Evolutionary conservation across 202 grass and related monocot species (phyloP), one percentile per base, ranked within the genome.

Genomic region (Panicum virgatum): DNA sequence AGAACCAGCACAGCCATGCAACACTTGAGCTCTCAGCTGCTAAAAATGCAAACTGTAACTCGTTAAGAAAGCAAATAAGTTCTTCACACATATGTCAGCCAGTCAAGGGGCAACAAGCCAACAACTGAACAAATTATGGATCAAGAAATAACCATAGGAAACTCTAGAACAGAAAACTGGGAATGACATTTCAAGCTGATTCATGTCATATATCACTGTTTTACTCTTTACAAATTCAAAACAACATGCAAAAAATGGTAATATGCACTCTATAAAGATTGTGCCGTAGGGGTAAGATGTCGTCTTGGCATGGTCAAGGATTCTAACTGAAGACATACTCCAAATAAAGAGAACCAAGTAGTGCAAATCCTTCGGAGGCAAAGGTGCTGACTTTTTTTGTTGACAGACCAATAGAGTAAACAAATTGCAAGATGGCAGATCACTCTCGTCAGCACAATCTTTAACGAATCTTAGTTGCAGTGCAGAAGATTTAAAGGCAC

Each of bases 181-280:
- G 12, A 63, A 13, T 25, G 54, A 63, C 59, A 51, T 9, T 47
- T 48, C n/a, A 34, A 62, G 23, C 5, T 43, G 66, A 85, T 18
- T 15, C 4, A 57, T 73, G 57, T 0, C 40, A 32, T 48, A 18
- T 19, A 52, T 38, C 29, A 16, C 20, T 22, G 23, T 14, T 48
- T 61, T 76, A 32, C 30, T 25, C 23, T 19, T 23, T 12, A 60
- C 1, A 20, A 30, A 15, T 61, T 61, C 77, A 60, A 60, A 81
- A 42, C 39, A 86, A 58, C 29, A 62, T 10, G 50, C 1, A 62
- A 26, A 60, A 60, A 44, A 12, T 2, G 3, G 11, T 50, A 50
- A 81, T 29, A 52, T 68, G 30, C 34, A 75, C 58, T 76, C 34
- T 52, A 51, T 53, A 66, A 13, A 45, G 20, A 85, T 37, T 12